These are phyloP conservation scores for Aleurites moluccanus DNA, from an alignment of 441 rosid species.

Conservation along the genomic window DNA sequence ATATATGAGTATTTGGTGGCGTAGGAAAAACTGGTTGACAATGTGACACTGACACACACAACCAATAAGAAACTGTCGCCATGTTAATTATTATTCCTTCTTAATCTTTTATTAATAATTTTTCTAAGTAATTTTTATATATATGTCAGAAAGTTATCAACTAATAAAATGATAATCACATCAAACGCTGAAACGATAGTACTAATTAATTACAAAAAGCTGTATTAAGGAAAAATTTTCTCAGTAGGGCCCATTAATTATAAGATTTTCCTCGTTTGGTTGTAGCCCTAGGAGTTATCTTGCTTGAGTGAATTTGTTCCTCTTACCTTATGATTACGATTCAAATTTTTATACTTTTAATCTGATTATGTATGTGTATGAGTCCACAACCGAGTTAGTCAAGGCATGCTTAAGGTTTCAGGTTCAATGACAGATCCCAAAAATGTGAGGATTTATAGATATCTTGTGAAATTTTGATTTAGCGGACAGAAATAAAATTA, in stretches of 20 bases:
- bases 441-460: too few species aligned
- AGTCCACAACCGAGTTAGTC: too few species aligned
- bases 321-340: too few species aligned
- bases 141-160: constrained; percentile 19
- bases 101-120: neutral
- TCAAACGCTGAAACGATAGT: neutral
- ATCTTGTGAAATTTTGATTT: too few species aligned
- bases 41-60: neutral
- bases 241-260: too few species aligned
- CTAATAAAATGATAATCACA: constrained; percentile 6
- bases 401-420: too few species aligned
- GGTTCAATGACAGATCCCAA: too few species aligned
- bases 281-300: too few species aligned
- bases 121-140: neutral
- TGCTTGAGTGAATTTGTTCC: too few species aligned
- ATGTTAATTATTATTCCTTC: neutral
- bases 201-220: neutral
- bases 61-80: neutral
- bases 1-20: neutral
- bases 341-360: too few species aligned
- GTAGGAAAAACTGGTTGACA: constrained; percentile 2
- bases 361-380: neutral
- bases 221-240: constrained; percentile 2
- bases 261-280: too few species aligned
- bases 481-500: too few species aligned